Conservation (phyloP, 192 early-diverging fungal genomes). For the Coemansia guatemalensis region DNA sequence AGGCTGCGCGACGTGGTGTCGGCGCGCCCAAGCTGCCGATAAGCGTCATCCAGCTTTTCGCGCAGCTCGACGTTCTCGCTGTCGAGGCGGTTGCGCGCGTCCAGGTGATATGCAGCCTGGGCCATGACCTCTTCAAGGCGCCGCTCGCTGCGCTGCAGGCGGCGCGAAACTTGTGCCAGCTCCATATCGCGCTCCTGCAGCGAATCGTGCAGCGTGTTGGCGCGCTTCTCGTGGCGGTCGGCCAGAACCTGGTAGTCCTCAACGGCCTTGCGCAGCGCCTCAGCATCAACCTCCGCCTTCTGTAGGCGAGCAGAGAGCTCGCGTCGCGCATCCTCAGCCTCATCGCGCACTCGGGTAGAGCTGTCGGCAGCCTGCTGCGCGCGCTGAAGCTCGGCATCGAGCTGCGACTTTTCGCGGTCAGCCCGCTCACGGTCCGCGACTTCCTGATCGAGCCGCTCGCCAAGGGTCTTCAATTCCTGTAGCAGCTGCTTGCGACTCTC, state of each 20-base stretch:
- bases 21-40: slow-evolving; percentile 56
- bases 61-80: slow-evolving; percentile 64
- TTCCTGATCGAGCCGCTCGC: slow-evolving; percentile 59
- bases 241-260: slow-evolving; percentile 70
- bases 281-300: slow-evolving; percentile 64
- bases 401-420: slow-evolving; percentile 59
- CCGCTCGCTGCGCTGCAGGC: slow-evolving; percentile 65
- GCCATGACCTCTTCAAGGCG: slow-evolving; percentile 66
- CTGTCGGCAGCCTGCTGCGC: slow-evolving; percentile 57
- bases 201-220: slow-evolving; percentile 61
- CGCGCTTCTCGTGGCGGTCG: slow-evolving; percentile 69
- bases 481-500: slow-evolving; percentile 67
- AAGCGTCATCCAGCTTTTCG: slow-evolving; percentile 58
- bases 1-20: slow-evolving; percentile 59
- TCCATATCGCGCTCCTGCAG: slow-evolving; percentile 63
- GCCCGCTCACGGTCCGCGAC: slow-evolving; percentile 58
- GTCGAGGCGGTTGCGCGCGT: slow-evolving; percentile 61
- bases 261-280: slow-evolving; percentile 46
- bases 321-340: slow-evolving; percentile 65
- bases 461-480: slow-evolving; percentile 58
- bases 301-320: slow-evolving; percentile 57
- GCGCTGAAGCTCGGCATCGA: slow-evolving; percentile 66
- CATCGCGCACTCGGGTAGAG: slow-evolving; percentile 63
- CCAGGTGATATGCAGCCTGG: slow-evolving; percentile 69
- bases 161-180: slow-evolving; percentile 59